Evolutionary conservation across 768 basidiomycete genomes (phyloP).

Genomic region (Krasilnikovozyma curviuscula): DNA sequence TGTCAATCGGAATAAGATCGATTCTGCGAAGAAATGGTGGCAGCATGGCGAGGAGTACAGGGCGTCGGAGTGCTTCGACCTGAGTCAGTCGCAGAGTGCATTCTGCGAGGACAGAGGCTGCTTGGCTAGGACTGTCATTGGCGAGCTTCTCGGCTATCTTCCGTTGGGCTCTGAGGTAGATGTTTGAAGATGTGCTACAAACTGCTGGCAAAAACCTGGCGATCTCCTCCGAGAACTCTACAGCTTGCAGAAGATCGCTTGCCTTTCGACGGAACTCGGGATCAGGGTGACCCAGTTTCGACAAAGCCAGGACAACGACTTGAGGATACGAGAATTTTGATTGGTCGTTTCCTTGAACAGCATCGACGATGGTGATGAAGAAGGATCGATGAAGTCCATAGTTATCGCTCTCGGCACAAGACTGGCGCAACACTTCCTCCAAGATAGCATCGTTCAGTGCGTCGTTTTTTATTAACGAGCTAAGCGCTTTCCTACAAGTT

Average conservation of each 20-base stretch:
- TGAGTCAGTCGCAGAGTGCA: constrained; percentile 54
- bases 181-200: constrained; percentile 49
- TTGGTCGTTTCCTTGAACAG: constrained; percentile 34
- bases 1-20: constrained; percentile 35
- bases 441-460: constrained; percentile 39
- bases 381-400: constrained; percentile 31
- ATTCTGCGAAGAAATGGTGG: constrained; percentile 69
- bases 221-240: no score
- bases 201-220: constrained; percentile 49
- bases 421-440: constrained; percentile 46
- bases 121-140: constrained; percentile 47
- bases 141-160: constrained; percentile 60
- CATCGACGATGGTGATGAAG: constrained; percentile 59
- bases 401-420: constrained; percentile 35
- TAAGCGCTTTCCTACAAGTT: constrained; percentile 71
- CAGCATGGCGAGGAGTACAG: constrained; percentile 50
- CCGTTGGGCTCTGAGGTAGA: constrained; percentile 63
- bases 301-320: constrained; percentile 52
- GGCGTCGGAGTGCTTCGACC: constrained; percentile 36
- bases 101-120: constrained; percentile 43
- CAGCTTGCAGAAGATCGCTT: constrained; percentile 55
- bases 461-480: constrained; percentile 43
- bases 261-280: constrained; percentile 48
- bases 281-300: constrained; percentile 62
- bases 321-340: constrained; percentile 57